phyloP scores from a whole-genome alignment of 192 early-diverging fungal genomes.

The Podila clonocystis region DNA sequence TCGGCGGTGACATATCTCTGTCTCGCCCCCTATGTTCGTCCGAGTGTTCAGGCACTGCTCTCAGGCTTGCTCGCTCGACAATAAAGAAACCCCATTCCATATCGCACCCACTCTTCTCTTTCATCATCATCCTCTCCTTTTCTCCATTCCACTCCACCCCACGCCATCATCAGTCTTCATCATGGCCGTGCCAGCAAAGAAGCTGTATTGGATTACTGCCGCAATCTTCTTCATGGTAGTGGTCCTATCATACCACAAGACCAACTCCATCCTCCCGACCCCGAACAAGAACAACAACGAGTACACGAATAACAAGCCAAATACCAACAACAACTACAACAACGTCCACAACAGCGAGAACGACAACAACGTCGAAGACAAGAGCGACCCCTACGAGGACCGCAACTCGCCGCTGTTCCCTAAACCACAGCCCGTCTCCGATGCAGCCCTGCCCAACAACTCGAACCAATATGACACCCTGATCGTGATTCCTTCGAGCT shows the following conservation, averaged over 20 bases:
- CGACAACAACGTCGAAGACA: neutral
- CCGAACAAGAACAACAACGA: neutral
- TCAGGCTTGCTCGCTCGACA: too few relatives aligned
- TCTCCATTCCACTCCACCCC: neutral
- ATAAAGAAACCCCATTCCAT: neutral
- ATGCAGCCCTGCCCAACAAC: constrained; percentile 19
- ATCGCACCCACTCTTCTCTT: neutral
- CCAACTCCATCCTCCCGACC: neutral
- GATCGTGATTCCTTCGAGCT: constrained; percentile 58
- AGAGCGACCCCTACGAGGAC: neutral
- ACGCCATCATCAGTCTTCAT: neutral
- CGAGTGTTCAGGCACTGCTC: too few relatives aligned
- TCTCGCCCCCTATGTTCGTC: too few relatives aligned
- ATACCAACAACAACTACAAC: constrained; percentile 15
- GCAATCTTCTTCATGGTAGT: constrained; percentile 30
- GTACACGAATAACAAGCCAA: neutral
- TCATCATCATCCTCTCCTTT: constrained; percentile 1
- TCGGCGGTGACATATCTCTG: too few relatives aligned
- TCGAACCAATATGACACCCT: constrained; percentile 57
- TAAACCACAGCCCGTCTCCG: neutral
- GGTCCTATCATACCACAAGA: constrained; percentile 39
- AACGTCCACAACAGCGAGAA: neutral
- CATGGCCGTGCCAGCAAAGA: constrained; percentile 29
- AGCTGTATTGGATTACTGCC: constrained; percentile 37
- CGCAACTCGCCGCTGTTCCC: neutral